Conservation (phyloP, 1,284 basidiomycete species). For the Malassezia restricta region DNA sequence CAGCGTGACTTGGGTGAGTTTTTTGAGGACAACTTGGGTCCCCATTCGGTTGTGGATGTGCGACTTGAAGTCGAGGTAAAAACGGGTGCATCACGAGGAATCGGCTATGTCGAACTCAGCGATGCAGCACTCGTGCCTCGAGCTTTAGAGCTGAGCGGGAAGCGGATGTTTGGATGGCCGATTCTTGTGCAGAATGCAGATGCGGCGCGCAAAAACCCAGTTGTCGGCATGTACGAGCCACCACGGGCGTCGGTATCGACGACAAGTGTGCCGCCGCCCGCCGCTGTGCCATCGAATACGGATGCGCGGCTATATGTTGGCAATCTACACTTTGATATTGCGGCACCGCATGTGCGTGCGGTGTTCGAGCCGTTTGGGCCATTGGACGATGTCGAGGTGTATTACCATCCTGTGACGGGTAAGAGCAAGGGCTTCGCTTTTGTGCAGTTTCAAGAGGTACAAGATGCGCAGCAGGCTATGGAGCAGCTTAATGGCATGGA, state of each 20-base stretch:
- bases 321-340: conserved; percentile 88
- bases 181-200: conserved; percentile 92
- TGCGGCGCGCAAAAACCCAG: conserved; percentile 55
- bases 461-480: conserved; percentile 86
- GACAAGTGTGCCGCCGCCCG: conserved; percentile 18
- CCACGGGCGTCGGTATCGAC: conserved; percentile 8
- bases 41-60: conserved; percentile 76
- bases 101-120: conserved; percentile 93
- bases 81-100: conserved; percentile 83
- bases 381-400: conserved; percentile 93
- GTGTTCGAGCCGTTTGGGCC: conserved; percentile 98
- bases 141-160: conserved; percentile 76
- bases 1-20: conserved; percentile 93
- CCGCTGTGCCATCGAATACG: conserved; percentile 37
- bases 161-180: conserved; percentile 91
- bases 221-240: conserved; percentile 51
- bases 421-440: conserved; percentile 96
- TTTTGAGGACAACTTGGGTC: conserved; percentile 91
- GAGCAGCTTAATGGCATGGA: conserved; percentile 99
- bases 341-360: conserved; percentile 87
- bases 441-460: conserved; percentile 75
- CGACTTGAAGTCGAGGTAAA: conserved; percentile 86
- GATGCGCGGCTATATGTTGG: conserved; percentile 79
- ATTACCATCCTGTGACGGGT: conserved; percentile 75
- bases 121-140: conserved; percentile 77